Evolutionary conservation across 2,329 filamentous ascomycete genomes (phyloP), one percentile per base, ranked within the genome.

Genomic region (Penicillium sp.): DNA sequence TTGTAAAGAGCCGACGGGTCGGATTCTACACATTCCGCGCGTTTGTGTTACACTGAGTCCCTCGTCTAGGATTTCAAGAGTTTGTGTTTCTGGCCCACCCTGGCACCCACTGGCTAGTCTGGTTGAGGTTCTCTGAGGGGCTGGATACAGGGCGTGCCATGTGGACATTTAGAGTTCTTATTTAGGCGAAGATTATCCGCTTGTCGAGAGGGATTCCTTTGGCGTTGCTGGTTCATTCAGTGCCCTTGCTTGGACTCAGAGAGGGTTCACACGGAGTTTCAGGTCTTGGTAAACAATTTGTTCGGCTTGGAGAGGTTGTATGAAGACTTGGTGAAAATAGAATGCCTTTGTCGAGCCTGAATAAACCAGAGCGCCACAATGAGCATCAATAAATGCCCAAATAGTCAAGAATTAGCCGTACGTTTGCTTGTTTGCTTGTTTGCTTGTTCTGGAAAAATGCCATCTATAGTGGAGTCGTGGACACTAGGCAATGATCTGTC

Each of bases 11-110:
- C 42, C 39, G 48, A 54, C 55, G 55, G 54, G 56, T 57, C 47
- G 47, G 57, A 62, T 60, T 49, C 34, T 41, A 41, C 20, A 54
- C 55, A 52, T 55, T 58, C 59, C 53, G 38, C 42, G 41, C 39
- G 15, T 28, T 31, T n/a, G 7, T 31, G 31, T 31, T 31, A 31
- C 31, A 31, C 31, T 31, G 28, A 31, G 7, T 1, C 28, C 7
- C 28, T 8, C 7, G 28, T 31, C 7, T 31, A 31, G 28, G 22
- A 22, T 22, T 22, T 22, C 22, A 22, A 4, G 22, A 22, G 22
- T 22, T 22, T 22, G 4, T 3, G 22, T 22, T 4, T 3, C 22
- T 22, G 22, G 4, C 3, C 22, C 22, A 4, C 22, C 22, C 22
- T 3, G 20, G 20, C 20, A 20, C 20, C 20, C 20, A 20, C 20